phyloP scores from a whole-genome alignment of 2,329 filamentous ascomycete species.

The Thelonectria blattea region DNA sequence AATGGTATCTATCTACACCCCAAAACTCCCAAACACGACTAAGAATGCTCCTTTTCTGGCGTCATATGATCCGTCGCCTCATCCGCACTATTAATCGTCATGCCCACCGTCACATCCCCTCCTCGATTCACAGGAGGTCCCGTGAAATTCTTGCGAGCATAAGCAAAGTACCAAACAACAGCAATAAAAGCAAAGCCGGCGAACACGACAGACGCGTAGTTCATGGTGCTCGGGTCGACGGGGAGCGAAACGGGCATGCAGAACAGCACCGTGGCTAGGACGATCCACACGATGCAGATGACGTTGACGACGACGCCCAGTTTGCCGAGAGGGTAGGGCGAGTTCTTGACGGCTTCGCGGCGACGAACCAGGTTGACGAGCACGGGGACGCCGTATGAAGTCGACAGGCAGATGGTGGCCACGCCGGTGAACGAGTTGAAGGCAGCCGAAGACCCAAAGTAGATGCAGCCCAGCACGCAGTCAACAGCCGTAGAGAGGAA shows the following conservation, averaged over 20 bases:
- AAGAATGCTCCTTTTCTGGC: constrained; percentile 13
- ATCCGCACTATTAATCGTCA: not conserved
- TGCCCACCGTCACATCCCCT: constrained; percentile 14
- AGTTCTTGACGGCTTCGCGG: constrained; percentile 69
- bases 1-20: constrained; percentile 1
- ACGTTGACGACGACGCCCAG: constrained; percentile 74
- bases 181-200: constrained; percentile 66
- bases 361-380: constrained; percentile 71
- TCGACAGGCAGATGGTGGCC: constrained; percentile 78
- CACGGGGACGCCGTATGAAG: constrained; percentile 78
- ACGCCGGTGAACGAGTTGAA: constrained; percentile 84
- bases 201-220: constrained; percentile 72
- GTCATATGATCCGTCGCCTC: not conserved
- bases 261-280: constrained; percentile 73
- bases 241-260: constrained; percentile 73
- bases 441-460: constrained; percentile 77
- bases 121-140: constrained; percentile 51
- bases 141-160: constrained; percentile 68
- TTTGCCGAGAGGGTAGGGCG: constrained; percentile 70
- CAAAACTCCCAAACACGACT: not conserved
- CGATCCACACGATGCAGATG: constrained; percentile 73
- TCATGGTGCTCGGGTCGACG: constrained; percentile 64
- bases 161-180: constrained; percentile 66
- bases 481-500: constrained; percentile 71
- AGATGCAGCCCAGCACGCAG: constrained; percentile 76